Evolutionary conservation across 768 basidiomycete species (phyloP).

Genomic region (Leccinellum rugosiceps): DNA sequence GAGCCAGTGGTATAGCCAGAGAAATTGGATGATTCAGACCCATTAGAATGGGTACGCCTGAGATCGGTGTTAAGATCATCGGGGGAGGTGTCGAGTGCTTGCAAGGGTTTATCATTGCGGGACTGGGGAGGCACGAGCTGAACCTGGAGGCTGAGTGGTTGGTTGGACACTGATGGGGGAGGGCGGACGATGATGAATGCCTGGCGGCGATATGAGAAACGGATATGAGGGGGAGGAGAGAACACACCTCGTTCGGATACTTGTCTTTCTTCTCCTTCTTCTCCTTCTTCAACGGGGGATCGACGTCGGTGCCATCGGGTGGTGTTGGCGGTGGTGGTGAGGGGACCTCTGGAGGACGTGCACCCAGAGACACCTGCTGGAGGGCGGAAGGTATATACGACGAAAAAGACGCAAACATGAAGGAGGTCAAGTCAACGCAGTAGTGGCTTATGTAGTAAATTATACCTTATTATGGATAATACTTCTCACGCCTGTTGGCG

Average conservation of each 20-base stretch:
- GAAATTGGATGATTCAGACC: slow-evolving; percentile 47
- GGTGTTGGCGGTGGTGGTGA: slow-evolving; percentile 9
- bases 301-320: slow-evolving; percentile 20
- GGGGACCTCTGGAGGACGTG: slow-evolving; percentile 21
- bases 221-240: slow-evolving; percentile 2
- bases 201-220: slow-evolving; percentile 37
- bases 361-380: slow-evolving; percentile 35
- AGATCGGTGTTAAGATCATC: slow-evolving; percentile 30
- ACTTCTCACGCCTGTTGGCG: slow-evolving; percentile 5
- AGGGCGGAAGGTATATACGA: slow-evolving; percentile 49
- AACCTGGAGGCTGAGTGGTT: slow-evolving; percentile 87
- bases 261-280: slow-evolving; percentile 35
- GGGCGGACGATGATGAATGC: slow-evolving; percentile 91
- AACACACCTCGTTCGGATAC: slow-evolving; percentile 46
- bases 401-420: slow-evolving; percentile 53
- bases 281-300: slow-evolving; percentile 44
- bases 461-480: neutral
- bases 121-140: slow-evolving; percentile 74
- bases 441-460: slow-evolving; percentile 16
- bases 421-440: neutral
- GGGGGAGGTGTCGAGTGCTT: slow-evolving; percentile 42
- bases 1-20: slow-evolving; percentile 50
- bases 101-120: slow-evolving; percentile 39
- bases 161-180: slow-evolving; percentile 79
- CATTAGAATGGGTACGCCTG: slow-evolving; percentile 35